A percentile compares a stretch with the other conserved stretches of the same genome.
These are phyloP conservation scores for Amanita molliuscula DNA, from an alignment of 768 basidiomycete species.

Conservation along the genomic window DNA sequence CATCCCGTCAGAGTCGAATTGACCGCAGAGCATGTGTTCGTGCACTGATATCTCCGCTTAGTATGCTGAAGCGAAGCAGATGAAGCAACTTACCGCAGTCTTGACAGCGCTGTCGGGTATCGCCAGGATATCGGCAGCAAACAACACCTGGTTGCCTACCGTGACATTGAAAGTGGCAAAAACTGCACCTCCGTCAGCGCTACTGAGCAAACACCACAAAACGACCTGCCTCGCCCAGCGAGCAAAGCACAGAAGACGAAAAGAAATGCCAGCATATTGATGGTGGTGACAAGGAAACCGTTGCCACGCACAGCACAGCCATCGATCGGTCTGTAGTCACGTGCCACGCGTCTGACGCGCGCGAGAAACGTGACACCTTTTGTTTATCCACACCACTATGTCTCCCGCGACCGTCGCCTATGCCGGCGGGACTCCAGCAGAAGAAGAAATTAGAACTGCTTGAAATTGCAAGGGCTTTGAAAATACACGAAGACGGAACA, in stretches of 20 bases:
- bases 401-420: slow-evolving; percentile 30
- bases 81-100: slow-evolving; percentile 18
- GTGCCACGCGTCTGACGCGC: slow-evolving; percentile 20
- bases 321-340: slow-evolving; percentile 13
- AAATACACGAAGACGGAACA: slow-evolving; percentile 43
- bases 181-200: slow-evolving; percentile 13
- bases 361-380: slow-evolving; percentile 16
- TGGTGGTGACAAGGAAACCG: slow-evolving; percentile 5
- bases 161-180: slow-evolving; percentile 37
- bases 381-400: slow-evolving; percentile 28
- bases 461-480: slow-evolving; percentile 45
- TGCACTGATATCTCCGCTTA: slow-evolving; percentile 21
- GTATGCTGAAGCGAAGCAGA: background rate
- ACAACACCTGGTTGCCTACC: slow-evolving; percentile 27
- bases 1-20: slow-evolving; percentile 27
- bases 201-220: background rate
- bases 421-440: slow-evolving; percentile 41
- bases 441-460: slow-evolving; percentile 66
- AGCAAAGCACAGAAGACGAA: slow-evolving; percentile 29
- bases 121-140: slow-evolving; percentile 33
- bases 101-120: slow-evolving; percentile 23
- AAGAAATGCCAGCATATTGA: slow-evolving; percentile 21
- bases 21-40: slow-evolving; percentile 18
- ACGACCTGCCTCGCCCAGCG: slow-evolving; percentile 49
- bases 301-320: background rate